Evolutionary conservation across 2,329 filamentous ascomycete species (phyloP).

Genomic region (Fusarium avenaceum): DNA sequence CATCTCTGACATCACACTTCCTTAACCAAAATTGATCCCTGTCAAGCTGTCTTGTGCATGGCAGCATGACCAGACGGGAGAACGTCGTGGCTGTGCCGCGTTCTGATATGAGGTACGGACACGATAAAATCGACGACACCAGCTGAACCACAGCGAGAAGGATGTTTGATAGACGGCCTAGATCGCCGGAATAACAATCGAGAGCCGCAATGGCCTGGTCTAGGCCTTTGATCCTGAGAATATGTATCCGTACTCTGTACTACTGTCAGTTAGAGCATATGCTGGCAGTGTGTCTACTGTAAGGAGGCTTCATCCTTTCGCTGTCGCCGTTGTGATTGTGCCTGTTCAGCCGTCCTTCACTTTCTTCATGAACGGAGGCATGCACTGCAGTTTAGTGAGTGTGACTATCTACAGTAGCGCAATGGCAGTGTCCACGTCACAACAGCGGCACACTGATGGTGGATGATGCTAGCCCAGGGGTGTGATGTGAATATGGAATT

Average conservation of each 20-base stretch:
- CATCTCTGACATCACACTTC: slow-evolving; percentile 40
- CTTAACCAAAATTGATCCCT: slow-evolving; percentile 20
- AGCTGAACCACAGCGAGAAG: slow-evolving; percentile 30
- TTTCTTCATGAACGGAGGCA: slow-evolving; percentile 12
- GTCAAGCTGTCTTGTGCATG: slow-evolving; percentile 32
- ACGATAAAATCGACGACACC: slow-evolving; percentile 15
- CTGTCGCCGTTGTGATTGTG: background rate
- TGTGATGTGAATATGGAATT: background rate
- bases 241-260: background rate
- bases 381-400: slow-evolving; percentile 30
- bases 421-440: slow-evolving; percentile 8
- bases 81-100: slow-evolving; percentile 37
- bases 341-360: background rate
- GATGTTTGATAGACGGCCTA: slow-evolving; percentile 16
- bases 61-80: slow-evolving; percentile 15
- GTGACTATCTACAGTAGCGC: slow-evolving; percentile 40
- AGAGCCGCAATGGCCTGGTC: slow-evolving; percentile 27
- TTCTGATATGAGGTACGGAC: background rate
- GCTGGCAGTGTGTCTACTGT: background rate
- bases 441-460: background rate
- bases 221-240: slow-evolving; percentile 3
- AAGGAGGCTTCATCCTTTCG: slow-evolving; percentile 14
- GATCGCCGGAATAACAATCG: slow-evolving; percentile 7
- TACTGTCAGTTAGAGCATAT: background rate
- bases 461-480: background rate